phyloP scores from a whole-genome alignment of 2,329 filamentous ascomycete genomes.

The Penicillium oxalicum region DNA sequence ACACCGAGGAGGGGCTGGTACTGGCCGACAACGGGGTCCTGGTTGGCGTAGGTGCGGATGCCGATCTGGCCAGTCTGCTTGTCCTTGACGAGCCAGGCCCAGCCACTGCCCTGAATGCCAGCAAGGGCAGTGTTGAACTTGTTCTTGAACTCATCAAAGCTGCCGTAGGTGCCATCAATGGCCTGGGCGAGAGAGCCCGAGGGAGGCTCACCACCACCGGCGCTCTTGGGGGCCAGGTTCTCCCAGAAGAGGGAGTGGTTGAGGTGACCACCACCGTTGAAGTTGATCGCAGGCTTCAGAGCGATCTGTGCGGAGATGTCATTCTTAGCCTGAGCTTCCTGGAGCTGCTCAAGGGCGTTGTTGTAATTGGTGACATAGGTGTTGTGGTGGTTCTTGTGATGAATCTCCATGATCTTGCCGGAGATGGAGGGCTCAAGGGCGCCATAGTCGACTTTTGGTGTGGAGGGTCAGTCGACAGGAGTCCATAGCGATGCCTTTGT shows the following conservation, averaged over 20 bases:
- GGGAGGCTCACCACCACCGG: slow-evolving; percentile 59
- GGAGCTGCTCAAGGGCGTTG: slow-evolving; percentile 65
- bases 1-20: slow-evolving; percentile 78
- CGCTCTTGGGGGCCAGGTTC: slow-evolving; percentile 57
- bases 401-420: slow-evolving; percentile 91
- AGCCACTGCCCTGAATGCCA: slow-evolving; percentile 60
- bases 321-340: slow-evolving; percentile 49
- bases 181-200: slow-evolving; percentile 51
- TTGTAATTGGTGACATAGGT: slow-evolving; percentile 91
- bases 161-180: slow-evolving; percentile 56
- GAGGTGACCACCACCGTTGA: slow-evolving; percentile 58
- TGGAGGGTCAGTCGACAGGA: neutral
- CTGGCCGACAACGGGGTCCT: slow-evolving; percentile 81
- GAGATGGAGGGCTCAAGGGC: slow-evolving; percentile 82
- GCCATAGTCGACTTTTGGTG: slow-evolving; percentile 75
- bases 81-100: slow-evolving; percentile 60
- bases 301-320: slow-evolving; percentile 54
- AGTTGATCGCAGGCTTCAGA: slow-evolving; percentile 57
- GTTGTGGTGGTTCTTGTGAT: slow-evolving; percentile 91
- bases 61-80: slow-evolving; percentile 52
- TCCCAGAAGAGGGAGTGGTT: slow-evolving; percentile 64
- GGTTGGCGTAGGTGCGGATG: slow-evolving; percentile 68
- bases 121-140: slow-evolving; percentile 60
- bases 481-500: neutral
- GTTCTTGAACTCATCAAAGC: slow-evolving; percentile 54